Evolutionary conservation across 441 rosid species (phyloP).

Genomic region (Pelargonium cotyledonis): DNA sequence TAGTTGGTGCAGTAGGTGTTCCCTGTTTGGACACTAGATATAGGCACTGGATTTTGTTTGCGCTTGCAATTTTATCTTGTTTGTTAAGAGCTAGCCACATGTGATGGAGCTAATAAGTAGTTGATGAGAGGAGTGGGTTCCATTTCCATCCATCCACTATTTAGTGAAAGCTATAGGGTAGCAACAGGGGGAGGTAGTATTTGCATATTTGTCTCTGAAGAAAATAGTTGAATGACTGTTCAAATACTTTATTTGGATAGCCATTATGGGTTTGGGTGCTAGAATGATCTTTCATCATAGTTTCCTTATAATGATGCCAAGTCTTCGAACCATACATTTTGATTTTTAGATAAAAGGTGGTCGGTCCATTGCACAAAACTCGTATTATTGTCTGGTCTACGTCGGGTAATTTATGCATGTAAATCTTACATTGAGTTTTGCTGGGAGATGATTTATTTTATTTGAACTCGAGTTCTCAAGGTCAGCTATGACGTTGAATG

Average conservation of each 20-base stretch:
- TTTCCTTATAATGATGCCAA: too few species aligned
- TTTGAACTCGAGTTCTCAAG: too few species aligned
- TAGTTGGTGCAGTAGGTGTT: too few species aligned
- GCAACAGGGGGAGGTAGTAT: neutral
- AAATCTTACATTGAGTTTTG: too few species aligned
- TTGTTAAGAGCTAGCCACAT: neutral
- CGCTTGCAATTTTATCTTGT: neutral
- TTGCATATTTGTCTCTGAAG: neutral
- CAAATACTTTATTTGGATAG: neutral
- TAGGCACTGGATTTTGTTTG: neutral
- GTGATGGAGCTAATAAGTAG: neutral
- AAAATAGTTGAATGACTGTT: neutral
- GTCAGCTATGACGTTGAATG: too few species aligned
- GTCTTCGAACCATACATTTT: too few species aligned
- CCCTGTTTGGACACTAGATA: too few species aligned
- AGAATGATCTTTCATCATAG: neutral
- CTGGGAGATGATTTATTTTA: too few species aligned
- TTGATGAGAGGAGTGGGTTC: neutral
- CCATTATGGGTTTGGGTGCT: neutral
- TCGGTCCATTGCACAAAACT: too few species aligned
- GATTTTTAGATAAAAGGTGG: too few species aligned
- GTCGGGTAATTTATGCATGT: too few species aligned
- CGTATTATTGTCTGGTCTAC: too few species aligned
- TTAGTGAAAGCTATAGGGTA: neutral
- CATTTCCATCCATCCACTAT: slow-evolving; percentile 1